Conservation (phyloP, 148 eudicot species). For the Simmondsia chinensis region DNA sequence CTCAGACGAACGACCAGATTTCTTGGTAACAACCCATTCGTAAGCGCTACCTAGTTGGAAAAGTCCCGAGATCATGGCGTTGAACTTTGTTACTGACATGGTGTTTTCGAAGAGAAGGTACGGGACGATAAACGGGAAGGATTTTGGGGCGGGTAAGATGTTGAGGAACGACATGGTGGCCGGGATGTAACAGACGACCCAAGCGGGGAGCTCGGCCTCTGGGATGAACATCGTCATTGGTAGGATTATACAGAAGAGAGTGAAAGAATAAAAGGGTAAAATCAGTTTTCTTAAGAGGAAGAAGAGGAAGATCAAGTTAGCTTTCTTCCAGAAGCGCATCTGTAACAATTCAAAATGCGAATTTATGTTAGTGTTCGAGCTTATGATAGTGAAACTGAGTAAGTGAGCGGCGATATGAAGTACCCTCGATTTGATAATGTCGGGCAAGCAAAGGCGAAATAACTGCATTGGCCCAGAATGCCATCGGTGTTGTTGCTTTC, state of each 20-base stretch:
- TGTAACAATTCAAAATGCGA: conserved; percentile 23
- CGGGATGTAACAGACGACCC: conserved; percentile 92
- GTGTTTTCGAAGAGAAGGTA: conserved; percentile 97
- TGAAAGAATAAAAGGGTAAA: conserved; percentile 91
- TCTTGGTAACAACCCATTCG: conserved; percentile 97
- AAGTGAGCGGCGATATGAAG: background rate
- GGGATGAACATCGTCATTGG: conserved; percentile 99
- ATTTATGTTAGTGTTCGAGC: background rate
- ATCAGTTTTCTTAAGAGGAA: conserved; percentile 85
- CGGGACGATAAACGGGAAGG: conserved; percentile 93
- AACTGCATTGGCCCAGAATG: conserved; percentile 99
- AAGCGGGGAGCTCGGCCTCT: conserved; percentile 79
- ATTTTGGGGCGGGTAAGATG: conserved; percentile 88
- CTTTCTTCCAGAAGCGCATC: conserved; percentile 86
- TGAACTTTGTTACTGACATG: conserved; percentile 96
- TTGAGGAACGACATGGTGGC: conserved; percentile 88
- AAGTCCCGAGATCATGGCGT: conserved; percentile 93
- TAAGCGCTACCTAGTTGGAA: conserved; percentile 93
- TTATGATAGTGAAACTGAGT: too few species aligned
- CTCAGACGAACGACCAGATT: conserved; percentile 97
- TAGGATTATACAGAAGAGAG: conserved; percentile 87
- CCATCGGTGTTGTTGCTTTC: conserved; percentile 98
- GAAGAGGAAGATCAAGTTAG: conserved; percentile 78
- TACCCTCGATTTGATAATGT: conserved; percentile 71
- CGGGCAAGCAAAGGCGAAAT: conserved; percentile 92